Conservation (phyloP, 2,329 filamentous ascomycete species). For the Phaeosphaeriaceae sp. region DNA sequence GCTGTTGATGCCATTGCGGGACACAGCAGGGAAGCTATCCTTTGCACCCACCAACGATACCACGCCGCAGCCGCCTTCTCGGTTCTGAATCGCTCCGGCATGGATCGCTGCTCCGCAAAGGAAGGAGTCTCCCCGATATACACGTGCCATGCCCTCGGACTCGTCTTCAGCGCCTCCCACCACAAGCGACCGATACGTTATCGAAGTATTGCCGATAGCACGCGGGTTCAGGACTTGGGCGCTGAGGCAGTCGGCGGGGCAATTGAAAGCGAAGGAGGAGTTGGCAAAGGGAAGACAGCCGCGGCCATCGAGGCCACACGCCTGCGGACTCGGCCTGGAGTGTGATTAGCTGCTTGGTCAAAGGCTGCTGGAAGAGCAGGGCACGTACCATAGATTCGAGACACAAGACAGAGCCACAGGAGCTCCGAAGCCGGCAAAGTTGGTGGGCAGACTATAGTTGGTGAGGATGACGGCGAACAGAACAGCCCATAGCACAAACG, state of each 20-base stretch:
- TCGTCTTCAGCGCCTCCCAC: conserved; percentile 64
- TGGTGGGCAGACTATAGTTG: conserved; percentile 61
- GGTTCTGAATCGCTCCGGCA: conserved; percentile 37
- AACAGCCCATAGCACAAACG: conserved; percentile 70
- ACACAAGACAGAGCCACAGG: conserved; percentile 72
- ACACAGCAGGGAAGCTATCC: conserved; percentile 24
- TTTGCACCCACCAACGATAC: conserved; percentile 35
- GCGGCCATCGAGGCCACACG: conserved; percentile 62
- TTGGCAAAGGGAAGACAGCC: conserved; percentile 63
- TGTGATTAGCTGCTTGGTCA: conserved; percentile 13
- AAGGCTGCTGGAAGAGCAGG: not conserved
- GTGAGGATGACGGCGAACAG: conserved; percentile 73
- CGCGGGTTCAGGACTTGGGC: conserved; percentile 58
- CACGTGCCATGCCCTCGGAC: conserved; percentile 10
- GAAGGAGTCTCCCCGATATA: conserved; percentile 49
- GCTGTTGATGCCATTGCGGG: conserved; percentile 41
- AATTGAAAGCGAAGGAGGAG: conserved; percentile 61
- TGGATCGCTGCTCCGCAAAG: conserved; percentile 48
- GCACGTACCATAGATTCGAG: conserved; percentile 68
- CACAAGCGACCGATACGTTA: conserved; percentile 70
- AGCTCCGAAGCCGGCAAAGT: conserved; percentile 73
- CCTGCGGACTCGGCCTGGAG: conserved; percentile 34
- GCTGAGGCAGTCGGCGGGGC: conserved; percentile 61
- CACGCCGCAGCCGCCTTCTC: conserved; percentile 43
- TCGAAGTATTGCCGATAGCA: conserved; percentile 64